Percentiles rank a stretch among this genome's conserved stretches.
phyloP scores from a whole-genome alignment of 208 protist species.

The Wallacemonas collosoma region DNA sequence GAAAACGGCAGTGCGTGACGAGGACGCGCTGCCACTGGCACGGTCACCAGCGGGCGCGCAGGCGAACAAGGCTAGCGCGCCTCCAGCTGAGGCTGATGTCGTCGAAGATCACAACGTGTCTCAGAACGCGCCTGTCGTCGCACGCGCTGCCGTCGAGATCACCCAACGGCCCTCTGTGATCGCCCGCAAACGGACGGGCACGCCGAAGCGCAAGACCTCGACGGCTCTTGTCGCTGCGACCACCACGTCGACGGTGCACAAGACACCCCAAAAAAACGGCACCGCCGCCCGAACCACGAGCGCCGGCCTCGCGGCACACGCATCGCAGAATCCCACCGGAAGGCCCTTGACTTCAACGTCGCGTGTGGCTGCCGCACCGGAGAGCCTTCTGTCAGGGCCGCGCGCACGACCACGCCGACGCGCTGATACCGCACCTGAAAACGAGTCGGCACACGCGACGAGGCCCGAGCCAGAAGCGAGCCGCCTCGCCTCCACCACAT shows the following conservation, averaged over 20 bases:
- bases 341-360: too few relatives aligned
- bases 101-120: neutral
- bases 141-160: neutral
- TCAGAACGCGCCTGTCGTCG: neutral
- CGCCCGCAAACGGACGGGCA: neutral
- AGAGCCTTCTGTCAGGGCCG: neutral
- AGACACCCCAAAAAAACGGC: neutral
- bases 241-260: neutral
- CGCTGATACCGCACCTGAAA: neutral
- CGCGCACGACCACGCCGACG: neutral
- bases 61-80: too few relatives aligned
- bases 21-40: too few relatives aligned
- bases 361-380: neutral
- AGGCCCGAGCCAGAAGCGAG: neutral
- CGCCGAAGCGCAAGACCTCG: slow-evolving; percentile 9
- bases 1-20: too few relatives aligned
- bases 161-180: neutral
- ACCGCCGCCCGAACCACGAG: neutral
- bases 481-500: neutral
- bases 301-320: neutral
- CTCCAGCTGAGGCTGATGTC: neutral
- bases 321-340: too few relatives aligned
- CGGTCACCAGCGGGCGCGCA: too few relatives aligned
- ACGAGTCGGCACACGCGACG: neutral
- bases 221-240: neutral